A percentile compares a stretch with the other conserved stretches of the same genome.
Conservation (phyloP, 495 filamentous ascomycete species). For the Glutinoglossum americanum region DNA sequence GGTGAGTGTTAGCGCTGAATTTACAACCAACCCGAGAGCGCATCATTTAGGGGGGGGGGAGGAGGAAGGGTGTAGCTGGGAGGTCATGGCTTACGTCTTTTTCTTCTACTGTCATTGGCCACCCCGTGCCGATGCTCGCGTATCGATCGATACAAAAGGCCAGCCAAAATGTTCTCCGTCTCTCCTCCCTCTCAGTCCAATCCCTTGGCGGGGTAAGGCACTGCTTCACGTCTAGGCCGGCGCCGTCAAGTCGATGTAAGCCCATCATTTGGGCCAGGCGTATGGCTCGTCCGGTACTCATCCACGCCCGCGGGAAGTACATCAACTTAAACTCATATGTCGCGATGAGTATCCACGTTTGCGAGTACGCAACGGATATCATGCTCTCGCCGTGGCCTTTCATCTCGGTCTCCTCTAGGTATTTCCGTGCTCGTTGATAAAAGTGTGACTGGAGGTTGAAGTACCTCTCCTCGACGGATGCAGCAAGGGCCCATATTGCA, state of each 20-base stretch:
- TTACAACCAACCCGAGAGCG: neutral
- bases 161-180: conserved; percentile 87
- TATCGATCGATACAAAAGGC: conserved; percentile 76
- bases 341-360: conserved; percentile 60
- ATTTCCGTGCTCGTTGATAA: conserved; percentile 74
- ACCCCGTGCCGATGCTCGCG: conserved; percentile 91
- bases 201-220: conserved; percentile 66
- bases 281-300: conserved; percentile 62
- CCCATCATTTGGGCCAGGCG: conserved; percentile 81
- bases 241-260: conserved; percentile 69
- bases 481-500: conserved; percentile 80
- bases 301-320: conserved; percentile 93
- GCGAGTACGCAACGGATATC: conserved; percentile 60
- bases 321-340: conserved; percentile 93
- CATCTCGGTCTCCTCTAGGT: conserved; percentile 74
- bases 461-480: conserved; percentile 64
- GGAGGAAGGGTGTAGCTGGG: neutral
- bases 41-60: neutral
- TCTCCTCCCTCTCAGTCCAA: conserved; percentile 84
- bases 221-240: conserved; percentile 81
- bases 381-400: conserved; percentile 79
- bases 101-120: conserved; percentile 90
- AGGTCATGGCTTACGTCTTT: conserved; percentile 38
- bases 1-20: neutral
- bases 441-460: conserved; percentile 55